Conservation (phyloP, 495 filamentous ascomycete genomes). For the Penicillium goetzii region DNA sequence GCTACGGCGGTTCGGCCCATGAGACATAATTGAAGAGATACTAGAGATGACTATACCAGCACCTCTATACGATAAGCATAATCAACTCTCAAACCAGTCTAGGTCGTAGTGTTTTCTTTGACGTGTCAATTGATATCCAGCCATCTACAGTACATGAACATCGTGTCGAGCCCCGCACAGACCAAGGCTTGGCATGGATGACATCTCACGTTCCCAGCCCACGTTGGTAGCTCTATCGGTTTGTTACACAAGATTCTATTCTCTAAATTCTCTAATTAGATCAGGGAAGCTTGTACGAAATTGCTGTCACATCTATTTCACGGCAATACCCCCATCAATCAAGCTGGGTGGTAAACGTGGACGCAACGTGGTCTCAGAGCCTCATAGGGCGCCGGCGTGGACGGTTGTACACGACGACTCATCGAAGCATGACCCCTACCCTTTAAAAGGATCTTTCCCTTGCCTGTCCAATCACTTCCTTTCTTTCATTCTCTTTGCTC, state of each 20-base stretch:
- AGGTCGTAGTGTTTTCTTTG: background rate
- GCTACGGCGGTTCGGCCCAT: background rate
- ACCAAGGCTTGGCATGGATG: conserved; percentile 51
- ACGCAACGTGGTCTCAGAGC: background rate
- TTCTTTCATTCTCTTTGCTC: background rate
- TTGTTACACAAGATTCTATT: background rate
- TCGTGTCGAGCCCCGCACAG: conserved; percentile 32
- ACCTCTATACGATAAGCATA: background rate
- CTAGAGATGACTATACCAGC: no score
- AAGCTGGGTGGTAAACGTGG: background rate
- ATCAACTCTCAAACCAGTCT: background rate
- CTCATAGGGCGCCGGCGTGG: background rate
- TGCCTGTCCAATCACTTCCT: background rate
- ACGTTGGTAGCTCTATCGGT: background rate
- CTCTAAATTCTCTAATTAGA: background rate
- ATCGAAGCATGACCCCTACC: background rate
- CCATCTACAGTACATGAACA: no score
- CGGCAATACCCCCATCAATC: background rate
- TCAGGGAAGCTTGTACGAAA: no score
- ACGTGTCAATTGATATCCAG: background rate
- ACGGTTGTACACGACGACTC: background rate
- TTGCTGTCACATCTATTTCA: background rate
- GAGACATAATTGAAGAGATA: no score
- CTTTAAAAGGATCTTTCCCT: background rate
- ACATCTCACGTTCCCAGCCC: conserved; percentile 30